phyloP scores from a whole-genome alignment of 177 flowering plant species.

The Vitis hybrid region DNA sequence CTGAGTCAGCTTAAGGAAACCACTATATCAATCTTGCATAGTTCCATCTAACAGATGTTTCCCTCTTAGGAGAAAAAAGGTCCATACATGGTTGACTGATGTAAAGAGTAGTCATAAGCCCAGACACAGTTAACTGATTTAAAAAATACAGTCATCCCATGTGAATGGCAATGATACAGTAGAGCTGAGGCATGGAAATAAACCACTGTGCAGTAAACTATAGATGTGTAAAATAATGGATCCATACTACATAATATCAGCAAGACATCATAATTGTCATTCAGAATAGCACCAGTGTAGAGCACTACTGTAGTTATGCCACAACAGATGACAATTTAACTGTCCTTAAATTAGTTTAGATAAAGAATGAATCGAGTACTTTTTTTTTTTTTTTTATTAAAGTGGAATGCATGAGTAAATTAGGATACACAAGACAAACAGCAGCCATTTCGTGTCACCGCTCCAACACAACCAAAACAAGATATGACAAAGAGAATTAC shows the following conservation, averaged over 20 bases:
- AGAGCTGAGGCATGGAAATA: too few species aligned
- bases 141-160: too few species aligned
- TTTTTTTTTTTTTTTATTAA: too few species aligned
- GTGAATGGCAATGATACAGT: too few species aligned
- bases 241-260: too few species aligned
- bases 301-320: too few species aligned
- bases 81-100: not conserved
- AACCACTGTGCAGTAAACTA: too few species aligned
- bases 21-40: not conserved
- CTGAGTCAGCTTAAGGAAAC: conserved; percentile 62
- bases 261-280: too few species aligned
- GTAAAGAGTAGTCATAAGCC: not conserved
- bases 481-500: conserved; percentile 76
- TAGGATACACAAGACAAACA: conserved; percentile 94
- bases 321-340: not conserved
- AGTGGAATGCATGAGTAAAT: not conserved
- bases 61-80: not conserved
- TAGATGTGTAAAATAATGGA: too few species aligned
- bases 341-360: not conserved
- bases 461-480: conserved; percentile 88
- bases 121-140: too few species aligned
- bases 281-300: too few species aligned
- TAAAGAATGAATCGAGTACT: not conserved
- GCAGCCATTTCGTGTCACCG: conserved; percentile 73
- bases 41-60: not conserved